Conservation (phyloP, 1,139 yeast species). For the Saccharomyces hybrid region DNA sequence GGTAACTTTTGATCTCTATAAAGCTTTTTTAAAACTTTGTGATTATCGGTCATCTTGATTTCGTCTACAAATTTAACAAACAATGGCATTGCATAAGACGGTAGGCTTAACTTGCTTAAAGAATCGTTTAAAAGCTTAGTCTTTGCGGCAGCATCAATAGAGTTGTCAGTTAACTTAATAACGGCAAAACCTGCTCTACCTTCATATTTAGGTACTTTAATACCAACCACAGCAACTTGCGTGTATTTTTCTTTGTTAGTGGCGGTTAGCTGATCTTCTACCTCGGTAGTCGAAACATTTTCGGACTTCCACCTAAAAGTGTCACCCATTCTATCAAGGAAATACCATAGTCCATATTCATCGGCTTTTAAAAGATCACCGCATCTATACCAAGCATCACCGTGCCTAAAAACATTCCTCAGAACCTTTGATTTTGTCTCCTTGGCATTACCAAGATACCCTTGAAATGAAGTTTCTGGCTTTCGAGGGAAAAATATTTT, state of each 20-base stretch:
- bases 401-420: slow-evolving; percentile 66
- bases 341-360: slow-evolving; percentile 62
- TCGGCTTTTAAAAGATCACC: slow-evolving; percentile 79
- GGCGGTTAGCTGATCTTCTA: slow-evolving; percentile 60
- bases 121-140: slow-evolving; percentile 32
- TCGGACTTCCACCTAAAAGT: slow-evolving; percentile 97
- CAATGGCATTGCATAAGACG: slow-evolving; percentile 84
- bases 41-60: slow-evolving; percentile 70
- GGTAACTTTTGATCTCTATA: slow-evolving; percentile 77
- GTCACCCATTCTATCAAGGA: slow-evolving; percentile 91
- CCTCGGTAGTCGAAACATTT: slow-evolving; percentile 90
- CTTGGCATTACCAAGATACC: slow-evolving; percentile 72
- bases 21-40: slow-evolving; percentile 72
- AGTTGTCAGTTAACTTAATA: slow-evolving; percentile 44
- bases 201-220: slow-evolving; percentile 77
- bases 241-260: slow-evolving; percentile 38
- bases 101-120: slow-evolving; percentile 45
- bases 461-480: slow-evolving; percentile 74
- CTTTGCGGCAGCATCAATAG: slow-evolving; percentile 30
- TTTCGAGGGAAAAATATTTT: slow-evolving; percentile 57
- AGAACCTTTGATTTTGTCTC: slow-evolving; percentile 75
- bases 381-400: slow-evolving; percentile 87
- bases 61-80: slow-evolving; percentile 61
- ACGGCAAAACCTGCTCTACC: slow-evolving; percentile 94
- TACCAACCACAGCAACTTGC: slow-evolving; percentile 85